These are phyloP conservation scores for Oleoguttula mirabilis DNA, from an alignment of 495 filamentous ascomycete genomes.

Conservation along the genomic window DNA sequence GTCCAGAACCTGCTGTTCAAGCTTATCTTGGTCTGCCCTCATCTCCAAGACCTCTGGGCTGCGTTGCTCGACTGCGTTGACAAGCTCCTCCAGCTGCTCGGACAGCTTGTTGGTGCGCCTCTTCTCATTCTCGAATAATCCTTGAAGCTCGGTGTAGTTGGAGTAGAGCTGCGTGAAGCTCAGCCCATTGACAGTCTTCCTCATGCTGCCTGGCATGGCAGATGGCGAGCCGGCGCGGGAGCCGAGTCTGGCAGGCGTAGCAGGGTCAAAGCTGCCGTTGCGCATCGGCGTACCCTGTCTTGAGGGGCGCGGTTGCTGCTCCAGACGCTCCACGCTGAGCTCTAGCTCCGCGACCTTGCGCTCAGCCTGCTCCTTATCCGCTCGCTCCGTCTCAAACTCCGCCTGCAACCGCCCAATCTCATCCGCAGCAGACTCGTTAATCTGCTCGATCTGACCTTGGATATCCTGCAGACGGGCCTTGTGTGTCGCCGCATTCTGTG, in stretches of 20 bases:
- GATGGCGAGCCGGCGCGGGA: conserved; percentile 46
- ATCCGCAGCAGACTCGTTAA: conserved; percentile 67
- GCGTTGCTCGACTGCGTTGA: conserved; percentile 46
- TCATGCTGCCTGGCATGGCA: conserved; percentile 32
- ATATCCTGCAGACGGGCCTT: conserved; percentile 72
- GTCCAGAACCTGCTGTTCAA: conserved; percentile 57
- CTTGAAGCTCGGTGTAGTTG: conserved; percentile 50
- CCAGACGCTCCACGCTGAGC: conserved; percentile 53
- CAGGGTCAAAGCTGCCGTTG: conserved; percentile 36
- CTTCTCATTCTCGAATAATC: conserved; percentile 51
- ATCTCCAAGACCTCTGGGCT: conserved; percentile 52
- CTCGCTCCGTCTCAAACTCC: conserved; percentile 68
- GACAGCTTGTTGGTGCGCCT: conserved; percentile 57
- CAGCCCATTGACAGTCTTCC: conserved; percentile 41
- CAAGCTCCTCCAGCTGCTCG: conserved; percentile 68
- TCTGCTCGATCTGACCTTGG: conserved; percentile 59
- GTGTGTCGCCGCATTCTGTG: conserved; percentile 68
- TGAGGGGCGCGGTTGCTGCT: conserved; percentile 33
- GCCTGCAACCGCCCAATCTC: conserved; percentile 67
- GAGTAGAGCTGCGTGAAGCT: conserved; percentile 57
- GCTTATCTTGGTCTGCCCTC: conserved; percentile 40
- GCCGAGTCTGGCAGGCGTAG: conserved; percentile 34
- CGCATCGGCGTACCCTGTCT: conserved; percentile 47
- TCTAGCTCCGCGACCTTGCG: conserved; percentile 63
- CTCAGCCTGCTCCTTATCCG: conserved; percentile 58